These are phyloP conservation scores for Sophora flavescens DNA, from an alignment of 306 rosid species.

Conservation along the genomic window DNA sequence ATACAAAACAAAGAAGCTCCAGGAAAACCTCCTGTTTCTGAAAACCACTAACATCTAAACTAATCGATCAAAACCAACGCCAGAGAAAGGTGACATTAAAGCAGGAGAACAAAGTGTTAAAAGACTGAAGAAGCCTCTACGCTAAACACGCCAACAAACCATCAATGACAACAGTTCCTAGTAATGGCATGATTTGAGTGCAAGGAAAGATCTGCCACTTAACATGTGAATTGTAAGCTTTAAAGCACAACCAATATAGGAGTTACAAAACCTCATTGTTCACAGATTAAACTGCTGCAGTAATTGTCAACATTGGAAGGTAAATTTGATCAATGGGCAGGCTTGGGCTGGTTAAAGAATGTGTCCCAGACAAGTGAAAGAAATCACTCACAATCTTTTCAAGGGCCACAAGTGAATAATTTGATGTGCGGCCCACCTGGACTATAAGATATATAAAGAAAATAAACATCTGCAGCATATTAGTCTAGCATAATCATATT, in stretches of 20 bases:
- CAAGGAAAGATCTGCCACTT: neutral
- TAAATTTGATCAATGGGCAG: neutral
- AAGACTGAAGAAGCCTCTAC: neutral
- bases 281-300: neutral
- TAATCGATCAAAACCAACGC: neutral
- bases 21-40: constrained; percentile 5
- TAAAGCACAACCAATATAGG: neutral
- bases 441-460: neutral
- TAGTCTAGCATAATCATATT: neutral
- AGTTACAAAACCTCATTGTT: neutral
- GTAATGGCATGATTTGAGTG: neutral
- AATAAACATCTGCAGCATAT: neutral
- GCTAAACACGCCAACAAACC: constrained; percentile 9
- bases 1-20: constrained; percentile 24
- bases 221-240: constrained; percentile 3
- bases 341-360: neutral
- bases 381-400: neutral
- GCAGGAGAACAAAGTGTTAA: neutral
- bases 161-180: constrained; percentile 15
- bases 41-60: neutral
- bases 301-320: neutral
- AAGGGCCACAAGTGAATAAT: neutral
- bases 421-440: neutral
- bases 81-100: neutral
- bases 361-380: neutral